Evolutionary conservation across 2,329 filamentous ascomycete species (phyloP), one percentile per base, ranked within the genome.

Genomic region (Exophiala oligosperma): DNA sequence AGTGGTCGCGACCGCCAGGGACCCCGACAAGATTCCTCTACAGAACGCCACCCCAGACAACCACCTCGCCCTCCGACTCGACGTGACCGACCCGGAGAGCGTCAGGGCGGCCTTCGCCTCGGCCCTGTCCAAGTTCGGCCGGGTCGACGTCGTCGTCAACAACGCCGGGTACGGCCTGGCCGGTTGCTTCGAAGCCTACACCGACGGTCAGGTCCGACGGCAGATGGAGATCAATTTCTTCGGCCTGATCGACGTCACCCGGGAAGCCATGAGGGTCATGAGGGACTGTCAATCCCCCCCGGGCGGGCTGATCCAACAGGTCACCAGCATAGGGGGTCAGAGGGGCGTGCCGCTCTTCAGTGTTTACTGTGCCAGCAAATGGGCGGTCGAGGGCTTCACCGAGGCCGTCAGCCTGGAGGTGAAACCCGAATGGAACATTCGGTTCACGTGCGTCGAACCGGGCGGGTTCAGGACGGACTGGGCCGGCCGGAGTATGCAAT

Each of bases 141-240:
- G 80, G 6, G 70, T 87, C 46, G 83, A 87, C 66, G 79, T 85
- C 1, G 79, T 86, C 4, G 77, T 84, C 58, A 86, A 86, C 71
- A 86, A 86, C 50, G 83, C 83, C 2, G 84, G 83, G 2, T 85
- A 84, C 58, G 80, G 81, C n/a, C 71, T 83, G 1, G 67, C 71
- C 4, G 81, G 79, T 11, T 76, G 79, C 49, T 78, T 85, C 49
- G 84, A 87, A 64, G 78, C 79, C 5, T 68, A 81, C 2, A 72
- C 72, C 1, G 74, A 83, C 1, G 67, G 74, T 1, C 75, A 83
- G 29, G 78, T 82, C 43, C 74, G 78, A 1, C 75, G 69, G 2
- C 79, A 85, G 64, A 78, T 86, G 69, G 81, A 87, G 50, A 77
- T 82, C 59, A 86, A 87, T 65, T 81, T 85, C 66, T 84, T 82